These are phyloP conservation scores for Pseudozyma hubeiensis DNA, from an alignment of 1,284 basidiomycete genomes.

Conservation along the genomic window DNA sequence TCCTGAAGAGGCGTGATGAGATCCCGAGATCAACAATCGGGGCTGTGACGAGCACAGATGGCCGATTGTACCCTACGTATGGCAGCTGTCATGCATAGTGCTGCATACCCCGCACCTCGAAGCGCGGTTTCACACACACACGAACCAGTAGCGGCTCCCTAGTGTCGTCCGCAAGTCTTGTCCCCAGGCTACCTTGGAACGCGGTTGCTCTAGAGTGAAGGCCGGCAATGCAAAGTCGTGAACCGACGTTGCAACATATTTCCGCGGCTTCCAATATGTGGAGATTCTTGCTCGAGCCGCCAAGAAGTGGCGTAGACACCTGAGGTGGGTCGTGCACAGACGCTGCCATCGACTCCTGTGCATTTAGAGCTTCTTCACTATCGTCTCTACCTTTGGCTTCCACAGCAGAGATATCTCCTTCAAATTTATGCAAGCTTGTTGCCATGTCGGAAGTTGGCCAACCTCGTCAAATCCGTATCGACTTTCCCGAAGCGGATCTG, in stretches of 20 bases:
- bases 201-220: no score
- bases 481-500: constrained; percentile 37
- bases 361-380: neutral
- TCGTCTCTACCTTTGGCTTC: neutral
- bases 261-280: neutral
- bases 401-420: neutral
- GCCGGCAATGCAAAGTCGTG: neutral
- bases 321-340: neutral
- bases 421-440: neutral
- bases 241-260: neutral
- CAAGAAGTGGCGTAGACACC: neutral
- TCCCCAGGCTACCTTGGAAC: no score
- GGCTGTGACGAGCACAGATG: no score
- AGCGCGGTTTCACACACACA: no score
- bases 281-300: neutral
- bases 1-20: no score
- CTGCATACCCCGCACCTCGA: no score
- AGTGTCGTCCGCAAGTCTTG: no score
- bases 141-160: no score
- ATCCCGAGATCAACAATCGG: no score
- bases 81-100: no score
- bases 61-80: no score
- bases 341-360: no score
- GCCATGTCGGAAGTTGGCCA: constrained; percentile 32
- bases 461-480: constrained; percentile 33